Percentiles rank a stretch among this genome's conserved stretches.
Evolutionary conservation across 139 green algal species (phyloP).

Genomic region (Coccomyxa sp.): DNA sequence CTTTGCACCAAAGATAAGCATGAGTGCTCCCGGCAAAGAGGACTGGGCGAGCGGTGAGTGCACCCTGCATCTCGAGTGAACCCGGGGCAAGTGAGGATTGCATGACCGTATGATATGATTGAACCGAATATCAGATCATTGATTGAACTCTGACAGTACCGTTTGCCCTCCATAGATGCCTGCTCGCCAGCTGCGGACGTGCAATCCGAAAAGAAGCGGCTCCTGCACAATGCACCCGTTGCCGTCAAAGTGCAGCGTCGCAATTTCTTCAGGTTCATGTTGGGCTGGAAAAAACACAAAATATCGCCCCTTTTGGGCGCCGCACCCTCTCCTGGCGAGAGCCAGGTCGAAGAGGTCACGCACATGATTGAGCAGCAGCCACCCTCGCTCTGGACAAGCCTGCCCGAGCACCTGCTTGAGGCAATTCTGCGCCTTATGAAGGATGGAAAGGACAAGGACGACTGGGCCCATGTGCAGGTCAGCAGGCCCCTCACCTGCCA

Average conservation of each 20-base stretch:
- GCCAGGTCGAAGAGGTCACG: not conserved
- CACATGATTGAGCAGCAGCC: not conserved
- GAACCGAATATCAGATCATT: too few species aligned
- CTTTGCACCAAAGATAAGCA: too few species aligned
- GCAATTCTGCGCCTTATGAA: conserved; percentile 1
- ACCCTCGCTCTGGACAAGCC: not conserved
- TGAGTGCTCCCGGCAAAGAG: too few species aligned
- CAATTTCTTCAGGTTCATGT: not conserved
- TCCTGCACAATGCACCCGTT: too few species aligned
- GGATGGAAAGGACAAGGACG: not conserved
- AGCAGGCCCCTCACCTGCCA: not conserved
- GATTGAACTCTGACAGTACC: too few species aligned
- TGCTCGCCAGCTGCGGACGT: too few species aligned
- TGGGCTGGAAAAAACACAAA: not conserved
- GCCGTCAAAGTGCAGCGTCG: not conserved
- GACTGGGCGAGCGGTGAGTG: too few species aligned
- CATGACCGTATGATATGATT: too few species aligned
- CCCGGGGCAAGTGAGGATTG: too few species aligned
- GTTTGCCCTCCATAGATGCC: too few species aligned
- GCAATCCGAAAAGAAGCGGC: too few species aligned
- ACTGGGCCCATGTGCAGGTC: not conserved
- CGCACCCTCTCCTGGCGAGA: not conserved
- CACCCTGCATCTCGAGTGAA: too few species aligned
- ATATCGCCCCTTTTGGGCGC: not conserved
- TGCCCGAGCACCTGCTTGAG: conserved; percentile 17